Evolutionary conservation across 352 stramenopile species (phyloP), one percentile per base, ranked within the genome.

Genomic region (Blastocystis sp.): DNA sequence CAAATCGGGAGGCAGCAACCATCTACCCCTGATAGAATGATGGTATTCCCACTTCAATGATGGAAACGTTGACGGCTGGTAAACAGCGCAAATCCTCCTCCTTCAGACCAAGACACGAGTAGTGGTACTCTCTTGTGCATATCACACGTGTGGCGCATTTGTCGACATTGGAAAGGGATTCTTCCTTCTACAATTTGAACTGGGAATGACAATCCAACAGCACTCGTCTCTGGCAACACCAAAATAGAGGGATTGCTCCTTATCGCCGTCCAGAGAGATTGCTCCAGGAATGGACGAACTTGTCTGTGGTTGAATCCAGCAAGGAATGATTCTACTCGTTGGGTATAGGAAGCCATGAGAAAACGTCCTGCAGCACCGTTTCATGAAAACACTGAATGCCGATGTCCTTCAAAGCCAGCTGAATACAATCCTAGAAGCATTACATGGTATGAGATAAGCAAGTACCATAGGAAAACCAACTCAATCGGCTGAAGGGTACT

Each of bases 371-470:
- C 40, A 81, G 42, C 40, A 11, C n/a, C 38, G 62, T 81, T 52
- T n/a, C 71, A 34, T 43, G 6, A 63, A 24, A 52, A 81, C 71
- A 81, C 11, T 81, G 71, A 40, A 81, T 59, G 24, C 42, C 71
- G 1, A 81, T 61, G 24, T 81, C 71, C 62, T 21, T 19, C 7
- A 81, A 48, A 43, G 63, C 21, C 24, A 11, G 40, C 17, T 64
- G 9, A 11, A 81, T 38, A 24, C 7, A 19, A 38, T 81, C 71
- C 71, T 81, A 81, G 34, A n/a, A 24, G 28, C 11, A 66, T 66
- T 21, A 81, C n/a, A 3, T 7, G 45, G 21, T 2, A 14, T 48
- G 40, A 52, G 21, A 74, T 19, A 24, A 74, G 34, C 52, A 9
- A 4, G 24, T 52, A 52, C 38, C 19, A 52, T 19, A 21, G 42